phyloP scores from a whole-genome alignment of 2,329 filamentous ascomycete genomes.

The Pseudocercospora musae region DNA sequence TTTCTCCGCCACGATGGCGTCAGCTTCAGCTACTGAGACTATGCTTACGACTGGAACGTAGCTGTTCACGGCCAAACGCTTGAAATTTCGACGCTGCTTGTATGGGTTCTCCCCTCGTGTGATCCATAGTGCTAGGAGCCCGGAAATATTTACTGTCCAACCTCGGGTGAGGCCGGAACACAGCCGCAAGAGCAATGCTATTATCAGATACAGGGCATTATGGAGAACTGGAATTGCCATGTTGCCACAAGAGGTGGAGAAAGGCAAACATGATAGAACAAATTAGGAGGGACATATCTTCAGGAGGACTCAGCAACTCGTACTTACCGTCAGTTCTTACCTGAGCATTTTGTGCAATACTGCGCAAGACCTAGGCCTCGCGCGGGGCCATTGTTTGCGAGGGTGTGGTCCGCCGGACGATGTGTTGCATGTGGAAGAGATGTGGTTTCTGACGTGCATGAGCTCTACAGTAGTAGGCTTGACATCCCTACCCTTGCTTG shows the following conservation, averaged over 20 bases:
- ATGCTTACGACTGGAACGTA: neutral
- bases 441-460: neutral
- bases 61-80: neutral
- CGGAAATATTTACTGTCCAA: neutral
- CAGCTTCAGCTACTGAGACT: neutral
- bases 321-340: neutral
- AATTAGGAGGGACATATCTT: neutral
- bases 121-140: neutral
- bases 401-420: neutral
- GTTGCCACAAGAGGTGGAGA: neutral
- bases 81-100: too few relatives aligned
- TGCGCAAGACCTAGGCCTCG: neutral
- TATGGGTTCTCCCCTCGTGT: neutral
- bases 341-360: neutral
- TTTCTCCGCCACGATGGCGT: neutral
- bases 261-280: neutral
- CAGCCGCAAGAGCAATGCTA: neutral
- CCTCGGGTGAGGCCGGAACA: neutral
- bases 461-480: neutral
- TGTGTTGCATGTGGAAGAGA: neutral
- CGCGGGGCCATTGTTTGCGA: neutral
- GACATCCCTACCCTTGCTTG: neutral
- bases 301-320: neutral
- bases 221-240: neutral
- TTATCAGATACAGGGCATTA: neutral